Percentiles rank a stretch among this genome's conserved stretches.
phyloP scores from a whole-genome alignment of 257 asterid species.

The Solanum clarkiae region DNA sequence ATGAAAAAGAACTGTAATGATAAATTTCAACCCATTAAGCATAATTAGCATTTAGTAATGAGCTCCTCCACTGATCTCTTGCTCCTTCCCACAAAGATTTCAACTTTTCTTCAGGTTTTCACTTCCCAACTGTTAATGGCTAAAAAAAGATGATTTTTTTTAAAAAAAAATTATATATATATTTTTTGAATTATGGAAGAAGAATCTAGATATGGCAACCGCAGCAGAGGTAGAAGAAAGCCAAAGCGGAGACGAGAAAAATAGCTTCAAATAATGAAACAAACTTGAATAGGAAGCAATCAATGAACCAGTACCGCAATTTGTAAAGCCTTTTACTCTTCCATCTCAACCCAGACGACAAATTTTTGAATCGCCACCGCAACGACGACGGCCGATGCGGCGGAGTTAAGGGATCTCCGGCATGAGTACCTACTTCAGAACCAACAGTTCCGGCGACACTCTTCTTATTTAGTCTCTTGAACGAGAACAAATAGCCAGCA shows the following conservation, averaged over 20 bases:
- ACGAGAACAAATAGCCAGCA: neutral
- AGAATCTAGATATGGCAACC: conserved; percentile 21
- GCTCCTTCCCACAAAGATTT: neutral
- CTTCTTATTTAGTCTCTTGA: neutral
- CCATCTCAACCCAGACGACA: conserved; percentile 11
- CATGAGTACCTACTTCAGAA: neutral
- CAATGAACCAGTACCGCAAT: conserved; percentile 17
- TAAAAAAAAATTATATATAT: too few species aligned
- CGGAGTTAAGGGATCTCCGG: neutral
- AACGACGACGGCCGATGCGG: neutral
- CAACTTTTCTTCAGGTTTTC: neutral
- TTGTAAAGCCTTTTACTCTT: conserved; percentile 3
- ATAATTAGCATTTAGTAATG: neutral
- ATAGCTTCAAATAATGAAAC: conserved; percentile 29
- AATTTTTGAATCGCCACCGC: conserved; percentile 17
- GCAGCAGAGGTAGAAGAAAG: conserved; percentile 38
- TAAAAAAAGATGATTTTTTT: neutral
- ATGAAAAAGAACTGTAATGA: neutral
- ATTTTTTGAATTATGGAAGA: neutral
- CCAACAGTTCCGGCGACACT: neutral
- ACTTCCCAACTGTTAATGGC: neutral
- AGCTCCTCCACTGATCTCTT: neutral
- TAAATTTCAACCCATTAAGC: neutral
- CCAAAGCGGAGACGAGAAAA: conserved; percentile 36
- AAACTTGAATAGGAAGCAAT: conserved; percentile 35